Base-by-base conservation (phyloP, 2,329 filamentous ascomycete species). In the Colletotrichum karsti region DNA sequence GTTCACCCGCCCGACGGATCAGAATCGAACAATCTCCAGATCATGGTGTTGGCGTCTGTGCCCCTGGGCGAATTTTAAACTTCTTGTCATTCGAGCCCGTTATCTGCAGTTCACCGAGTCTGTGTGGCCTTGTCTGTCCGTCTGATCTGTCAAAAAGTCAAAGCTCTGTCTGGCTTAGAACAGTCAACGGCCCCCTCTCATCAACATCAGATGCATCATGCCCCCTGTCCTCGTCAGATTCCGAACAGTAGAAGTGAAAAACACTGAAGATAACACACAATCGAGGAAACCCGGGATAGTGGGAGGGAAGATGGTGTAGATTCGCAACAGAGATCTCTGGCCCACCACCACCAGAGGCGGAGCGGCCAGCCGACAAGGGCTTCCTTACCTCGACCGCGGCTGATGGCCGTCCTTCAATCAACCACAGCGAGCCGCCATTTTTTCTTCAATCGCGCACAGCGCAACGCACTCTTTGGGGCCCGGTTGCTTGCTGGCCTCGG, bases 91-190 rank as follows among this genome's bases (percentile, higher is more conserved):
- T 44, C 5, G 5, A 44, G 24, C 37, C 26, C 42, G 33, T 41
- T 20, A 37, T 35, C 22, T 57, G 64, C 64, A 67, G 59, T 42
- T 64, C 28, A 59, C 46, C 22, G 51, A 35, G 18, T 39, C 28
- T 41, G 44, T 58, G 44, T 54, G 53, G 53, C 20, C 53, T 53
- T n/a, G n/a, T n/a, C n/a, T n/a, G n/a, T n/a, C n/a, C n/a, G 59
- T 44, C 44, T 57, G 46, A 60, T 60, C 56, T 61, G 58, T 50
- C 44, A 61, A 42, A n/a, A 42, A 30, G 44, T 41, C 59, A 44
- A 53, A 63, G 63, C 60, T 58, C 18, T 46, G 44, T 58, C 13
- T 57, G 50, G 54, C 13, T n/a, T 46, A 33, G 44, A 63, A 44
- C 22, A 26, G 10, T 42, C 50, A 46, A 22, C 44, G 30, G 42